phyloP scores from a whole-genome alignment of 441 rosid genomes.

The Erysimum pusillum region DNA sequence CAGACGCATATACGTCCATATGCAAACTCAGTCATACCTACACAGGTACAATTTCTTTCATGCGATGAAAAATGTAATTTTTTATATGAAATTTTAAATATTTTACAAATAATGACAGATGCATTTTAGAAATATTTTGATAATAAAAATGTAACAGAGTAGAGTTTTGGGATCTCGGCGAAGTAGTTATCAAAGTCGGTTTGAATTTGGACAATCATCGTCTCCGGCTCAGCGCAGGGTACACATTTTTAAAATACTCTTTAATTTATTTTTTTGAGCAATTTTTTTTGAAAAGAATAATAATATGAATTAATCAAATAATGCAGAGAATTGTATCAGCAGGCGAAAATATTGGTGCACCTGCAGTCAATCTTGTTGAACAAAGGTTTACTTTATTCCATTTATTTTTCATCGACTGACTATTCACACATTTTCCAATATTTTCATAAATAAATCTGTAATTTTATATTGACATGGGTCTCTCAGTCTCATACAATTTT shows the following conservation, averaged over 20 bases:
- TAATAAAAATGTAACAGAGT: neutral
- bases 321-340: conserved; percentile 5
- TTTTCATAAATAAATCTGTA: neutral
- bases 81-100: neutral
- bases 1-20: neutral
- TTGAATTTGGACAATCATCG: conserved; percentile 24
- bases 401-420: neutral
- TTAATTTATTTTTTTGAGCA: too few species aligned
- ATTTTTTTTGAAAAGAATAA: too few species aligned
- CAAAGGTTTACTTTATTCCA: conserved; percentile 6
- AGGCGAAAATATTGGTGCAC: neutral
- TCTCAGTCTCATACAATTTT: neutral
- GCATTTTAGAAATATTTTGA: neutral
- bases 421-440: neutral
- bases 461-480: neutral
- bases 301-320: neutral
- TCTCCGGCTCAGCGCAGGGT: conserved; percentile 30
- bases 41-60: conserved; percentile 10
- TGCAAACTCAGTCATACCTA: neutral
- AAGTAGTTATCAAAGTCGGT: neutral
- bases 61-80: neutral
- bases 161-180: neutral
- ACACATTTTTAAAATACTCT: neutral
- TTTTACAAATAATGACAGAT: neutral
- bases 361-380: neutral